Percentiles rank a stretch among this genome's conserved stretches.
Conservation (phyloP, 495 filamentous ascomycete species). For the Aspergillus bertholletiae region DNA sequence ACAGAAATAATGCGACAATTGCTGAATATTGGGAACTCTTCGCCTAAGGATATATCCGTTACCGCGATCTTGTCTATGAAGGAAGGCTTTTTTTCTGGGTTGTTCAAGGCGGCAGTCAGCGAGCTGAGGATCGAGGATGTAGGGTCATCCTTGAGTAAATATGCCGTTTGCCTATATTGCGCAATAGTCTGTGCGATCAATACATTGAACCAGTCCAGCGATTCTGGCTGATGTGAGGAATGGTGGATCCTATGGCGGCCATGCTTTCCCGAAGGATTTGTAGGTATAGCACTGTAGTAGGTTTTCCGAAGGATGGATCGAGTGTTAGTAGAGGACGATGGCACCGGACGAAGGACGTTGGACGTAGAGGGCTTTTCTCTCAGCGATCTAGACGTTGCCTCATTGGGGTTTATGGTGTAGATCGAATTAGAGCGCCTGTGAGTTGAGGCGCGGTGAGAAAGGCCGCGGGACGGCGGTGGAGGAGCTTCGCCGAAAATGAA, state of each 20-base stretch:
- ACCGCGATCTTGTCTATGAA: conserved; percentile 92
- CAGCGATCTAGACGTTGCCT: conserved; percentile 40
- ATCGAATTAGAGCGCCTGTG: conserved; percentile 60
- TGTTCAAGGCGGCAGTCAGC: conserved; percentile 85
- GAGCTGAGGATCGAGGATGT: conserved; percentile 79
- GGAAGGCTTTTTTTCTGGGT: conserved; percentile 71
- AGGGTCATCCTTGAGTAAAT: conserved; percentile 69
- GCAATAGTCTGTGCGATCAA: conserved; percentile 95
- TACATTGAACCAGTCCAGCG: conserved; percentile 99
- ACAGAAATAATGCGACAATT: conserved; percentile 87
- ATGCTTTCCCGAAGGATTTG: conserved; percentile 40
- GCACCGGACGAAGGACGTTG: conserved; percentile 62
- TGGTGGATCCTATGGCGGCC: conserved; percentile 45
- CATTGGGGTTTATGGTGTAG: conserved; percentile 35
- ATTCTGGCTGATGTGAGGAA: conserved; percentile 92
- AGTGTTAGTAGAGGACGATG: conserved; percentile 63
- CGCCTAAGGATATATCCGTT: conserved; percentile 87
- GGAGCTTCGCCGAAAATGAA: conserved; percentile 98
- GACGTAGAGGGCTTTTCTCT: conserved; percentile 74
- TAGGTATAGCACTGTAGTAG: conserved; percentile 83
- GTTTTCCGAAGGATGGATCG: conserved; percentile 93
- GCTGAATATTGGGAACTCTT: conserved; percentile 98
- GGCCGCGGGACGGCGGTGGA: conserved; percentile 71
- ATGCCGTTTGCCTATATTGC: conserved; percentile 86
- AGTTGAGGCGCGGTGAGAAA: conserved; percentile 64